A percentile compares a stretch with the other conserved stretches of the same genome.
phyloP scores from a whole-genome alignment of 108 stramenopile genomes.

The Cylindrotheca fusiformis region DNA sequence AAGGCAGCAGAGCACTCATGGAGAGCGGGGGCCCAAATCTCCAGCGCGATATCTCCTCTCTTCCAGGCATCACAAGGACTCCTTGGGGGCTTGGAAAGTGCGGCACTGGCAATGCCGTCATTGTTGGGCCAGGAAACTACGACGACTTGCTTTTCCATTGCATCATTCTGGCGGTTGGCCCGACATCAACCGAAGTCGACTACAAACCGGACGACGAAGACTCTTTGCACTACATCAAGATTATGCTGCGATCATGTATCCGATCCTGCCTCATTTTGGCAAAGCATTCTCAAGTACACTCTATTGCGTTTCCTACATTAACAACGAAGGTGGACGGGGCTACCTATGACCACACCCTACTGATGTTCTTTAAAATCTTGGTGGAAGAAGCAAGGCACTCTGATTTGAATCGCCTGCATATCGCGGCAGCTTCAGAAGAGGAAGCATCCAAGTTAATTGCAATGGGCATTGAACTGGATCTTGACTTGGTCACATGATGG shows the following conservation, averaged over 20 bases:
- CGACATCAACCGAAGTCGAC: slow-evolving; percentile 17
- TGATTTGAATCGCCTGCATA: slow-evolving; percentile 28
- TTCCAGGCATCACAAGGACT: slow-evolving; percentile 34
- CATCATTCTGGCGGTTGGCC: slow-evolving; percentile 38
- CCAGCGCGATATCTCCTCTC: slow-evolving; percentile 16
- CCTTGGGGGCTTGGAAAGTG: slow-evolving; percentile 34
- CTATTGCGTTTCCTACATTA: slow-evolving; percentile 33
- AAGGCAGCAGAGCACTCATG: slow-evolving; percentile 13
- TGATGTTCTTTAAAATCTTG: slow-evolving; percentile 28
- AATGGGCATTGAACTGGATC: slow-evolving; percentile 30
- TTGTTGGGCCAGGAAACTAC: slow-evolving; percentile 40
- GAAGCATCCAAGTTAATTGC: slow-evolving; percentile 35
- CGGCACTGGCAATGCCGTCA: slow-evolving; percentile 40
- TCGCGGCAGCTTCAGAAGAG: slow-evolving; percentile 26
- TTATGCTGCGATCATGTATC: slow-evolving; percentile 42
- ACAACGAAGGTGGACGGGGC: slow-evolving; percentile 21
- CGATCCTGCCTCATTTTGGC: slow-evolving; percentile 35
- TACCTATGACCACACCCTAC: slow-evolving; percentile 26
- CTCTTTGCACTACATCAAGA: slow-evolving; percentile 27
- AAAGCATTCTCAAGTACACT: slow-evolving; percentile 41
- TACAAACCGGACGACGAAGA: slow-evolving; percentile 27
- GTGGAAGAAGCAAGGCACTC: slow-evolving; percentile 33
- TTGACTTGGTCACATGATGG: no score
- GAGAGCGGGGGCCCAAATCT: slow-evolving; percentile 25
- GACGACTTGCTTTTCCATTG: slow-evolving; percentile 30